Evolutionary conservation across 2,329 filamentous ascomycete genomes (phyloP), one percentile per base, ranked within the genome.

Genomic region (Fusarium sp.): DNA sequence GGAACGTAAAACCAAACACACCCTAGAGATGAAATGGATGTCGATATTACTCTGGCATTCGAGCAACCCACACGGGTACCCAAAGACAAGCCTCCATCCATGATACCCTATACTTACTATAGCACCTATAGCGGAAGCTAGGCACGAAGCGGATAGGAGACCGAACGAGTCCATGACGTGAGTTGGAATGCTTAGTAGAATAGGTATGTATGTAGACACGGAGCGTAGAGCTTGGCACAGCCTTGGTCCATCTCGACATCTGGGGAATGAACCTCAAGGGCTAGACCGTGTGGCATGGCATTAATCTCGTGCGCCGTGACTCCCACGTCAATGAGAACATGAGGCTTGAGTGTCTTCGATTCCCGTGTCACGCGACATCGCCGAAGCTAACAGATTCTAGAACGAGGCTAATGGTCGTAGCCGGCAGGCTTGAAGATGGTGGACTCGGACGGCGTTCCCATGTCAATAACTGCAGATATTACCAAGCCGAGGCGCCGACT

Each of bases 231-330:
- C 42, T 53, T 23, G 29, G 34, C 16, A 31, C 33, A 29, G n/a
- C 18, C 40, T 54, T 66, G 58, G 53, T 33, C 62, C 62, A 31
- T 62, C 46, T 49, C 16, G 50, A 25, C 38, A 5, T 31, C 18
- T 6, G 58, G 31, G 59, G 64, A 67, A 68, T 57, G 59, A 53
- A 44, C 6, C 53, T 33, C 27, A 5, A 29, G 33, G 57, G 31
- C 62, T 16, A 65, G 36, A 53, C 34, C 23, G 6, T 16, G 20
- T 53, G n/a, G 42, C 29, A 54, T 46, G 18, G 38, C 20, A 40
- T 29, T 6, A 27, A 49, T 49, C 9, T 49, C 44, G 44, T 49
- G 8, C 20, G 34, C 18, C 23, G 23, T n/a, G 23, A 23, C 23
- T 14, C 13, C 16, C 49, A 51, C 34, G 20, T 36, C 8, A 14